Evolutionary conservation across 2,329 filamentous ascomycete species (phyloP), one percentile per base, ranked within the genome.

Genomic region (Emmonsia crescens): DNA sequence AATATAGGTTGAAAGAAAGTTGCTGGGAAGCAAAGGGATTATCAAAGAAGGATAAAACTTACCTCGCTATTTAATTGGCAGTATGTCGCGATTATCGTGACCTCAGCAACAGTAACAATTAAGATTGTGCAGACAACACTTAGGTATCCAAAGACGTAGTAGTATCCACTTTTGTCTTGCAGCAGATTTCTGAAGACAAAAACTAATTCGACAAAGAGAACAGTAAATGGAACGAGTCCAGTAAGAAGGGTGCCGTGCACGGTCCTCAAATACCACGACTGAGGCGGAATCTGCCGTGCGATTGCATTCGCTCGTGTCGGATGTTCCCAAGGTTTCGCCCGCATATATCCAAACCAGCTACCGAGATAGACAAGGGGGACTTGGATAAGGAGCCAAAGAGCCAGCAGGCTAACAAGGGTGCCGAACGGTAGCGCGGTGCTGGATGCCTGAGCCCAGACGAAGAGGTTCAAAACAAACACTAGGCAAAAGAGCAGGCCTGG

Each of bases 81-180:
- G 74, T 96, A 95, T 19, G 91, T 88, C 1, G 86, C 86, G 62
- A 95, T 89, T 27, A 96, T 84, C 0, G 89, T 92, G 59, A 92
- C 89, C 76, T 94, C 89, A 67, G 89, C 85, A 36, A 96, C 84
- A 0, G 89, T 91, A 49, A 94, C 74, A 36, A 91, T 80, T 9
- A 94, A 76, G 62, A 94, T 88, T 12, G 84, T 77, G 29, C 81
- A 86, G 10, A 94, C 87, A 19, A 91, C 85, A 8, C 86, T 85
- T 65, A 94, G 75, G 77, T 93, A 96, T 12, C 91, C 91, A 71
- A 94, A 96, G 27, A 95, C 86, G 74, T 96, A 96, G 76, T 96
- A 96, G 74, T 92, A 95, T 6, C 89, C 89, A 70, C 85, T 91
- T 79, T 95, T 95, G 75, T 95, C 91, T 73, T 92, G 88, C 89